Evolutionary conservation across 2,329 filamentous ascomycete genomes (phyloP).

Genomic region (Aspergillus pseudoterreus): DNA sequence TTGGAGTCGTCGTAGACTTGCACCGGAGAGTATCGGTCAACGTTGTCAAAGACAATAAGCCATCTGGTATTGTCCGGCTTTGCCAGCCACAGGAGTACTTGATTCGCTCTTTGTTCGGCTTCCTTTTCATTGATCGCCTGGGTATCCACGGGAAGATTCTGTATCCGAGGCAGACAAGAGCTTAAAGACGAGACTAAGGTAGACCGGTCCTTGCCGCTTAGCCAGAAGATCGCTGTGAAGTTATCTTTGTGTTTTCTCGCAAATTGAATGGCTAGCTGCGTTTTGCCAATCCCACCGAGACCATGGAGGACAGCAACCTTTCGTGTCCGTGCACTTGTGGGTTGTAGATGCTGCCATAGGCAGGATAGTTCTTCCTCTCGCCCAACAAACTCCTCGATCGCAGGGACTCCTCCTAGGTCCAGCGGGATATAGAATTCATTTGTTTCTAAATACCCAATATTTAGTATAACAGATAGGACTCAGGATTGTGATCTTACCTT

Average conservation of each 20-base stretch:
- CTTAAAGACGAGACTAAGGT: conserved; percentile 18
- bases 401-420: conserved; percentile 10
- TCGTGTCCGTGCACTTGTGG: conserved; percentile 1
- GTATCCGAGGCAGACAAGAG: conserved; percentile 12
- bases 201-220: conserved; percentile 19
- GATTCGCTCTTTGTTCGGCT: conserved; percentile 11
- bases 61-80: conserved; percentile 15
- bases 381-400: conserved; percentile 12
- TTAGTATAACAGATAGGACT: background rate
- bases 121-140: conserved; percentile 9
- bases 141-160: conserved; percentile 2
- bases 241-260: conserved; percentile 17
- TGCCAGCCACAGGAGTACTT: conserved; percentile 14
- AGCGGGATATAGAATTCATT: conserved; percentile 9
- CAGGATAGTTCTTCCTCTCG: conserved; percentile 13
- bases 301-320: conserved; percentile 18
- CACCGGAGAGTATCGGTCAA: conserved; percentile 19
- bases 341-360: conserved; percentile 14
- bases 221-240: conserved; percentile 24
- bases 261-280: conserved; percentile 21
- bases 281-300: conserved; percentile 24
- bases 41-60: conserved; percentile 29
- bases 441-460: background rate
- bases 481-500: background rate
- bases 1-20: conserved; percentile 7